These are phyloP conservation scores for Novakomyces olei DNA, from an alignment of 805 yeast species.

Conservation along the genomic window DNA sequence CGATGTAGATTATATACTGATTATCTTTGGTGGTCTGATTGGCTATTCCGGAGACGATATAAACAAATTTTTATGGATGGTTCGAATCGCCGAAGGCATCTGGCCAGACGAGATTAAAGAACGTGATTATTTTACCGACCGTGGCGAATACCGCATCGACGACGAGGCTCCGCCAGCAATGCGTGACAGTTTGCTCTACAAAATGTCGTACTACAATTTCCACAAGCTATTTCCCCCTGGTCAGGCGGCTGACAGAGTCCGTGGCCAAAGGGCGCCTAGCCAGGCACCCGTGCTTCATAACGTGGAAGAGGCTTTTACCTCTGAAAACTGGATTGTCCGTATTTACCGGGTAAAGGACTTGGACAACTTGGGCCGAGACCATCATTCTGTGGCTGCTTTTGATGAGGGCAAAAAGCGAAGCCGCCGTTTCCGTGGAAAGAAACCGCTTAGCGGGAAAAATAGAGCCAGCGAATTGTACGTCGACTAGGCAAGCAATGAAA, in stretches of 20 bases:
- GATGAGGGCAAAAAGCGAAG: constrained; percentile 6
- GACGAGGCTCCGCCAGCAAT: constrained; percentile 59
- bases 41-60: constrained; percentile 94
- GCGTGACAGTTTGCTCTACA: constrained; percentile 81
- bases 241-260: constrained; percentile 62
- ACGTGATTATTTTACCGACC: constrained; percentile 55
- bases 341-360: constrained; percentile 75
- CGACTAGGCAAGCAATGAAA: too few species aligned
- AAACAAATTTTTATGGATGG: constrained; percentile 97
- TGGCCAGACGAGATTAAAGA: constrained; percentile 98
- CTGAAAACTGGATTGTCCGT: constrained; percentile 93
- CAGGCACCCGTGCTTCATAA: constrained; percentile 38
- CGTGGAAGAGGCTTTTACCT: constrained; percentile 82
- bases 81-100: constrained; percentile 91
- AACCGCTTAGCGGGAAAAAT: too few species aligned
- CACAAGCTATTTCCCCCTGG: constrained; percentile 42
- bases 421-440: neutral
- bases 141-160: constrained; percentile 80
- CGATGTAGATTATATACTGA: constrained; percentile 84
- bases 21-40: constrained; percentile 80
- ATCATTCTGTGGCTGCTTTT: constrained; percentile 9
- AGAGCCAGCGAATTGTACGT: too few species aligned
- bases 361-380: constrained; percentile 68
- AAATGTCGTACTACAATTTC: constrained; percentile 77
- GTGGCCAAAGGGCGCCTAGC: constrained; percentile 51